These are phyloP conservation scores for Carex kokanica DNA, from an alignment of 176 grass and related monocot species.

Conservation along the genomic window DNA sequence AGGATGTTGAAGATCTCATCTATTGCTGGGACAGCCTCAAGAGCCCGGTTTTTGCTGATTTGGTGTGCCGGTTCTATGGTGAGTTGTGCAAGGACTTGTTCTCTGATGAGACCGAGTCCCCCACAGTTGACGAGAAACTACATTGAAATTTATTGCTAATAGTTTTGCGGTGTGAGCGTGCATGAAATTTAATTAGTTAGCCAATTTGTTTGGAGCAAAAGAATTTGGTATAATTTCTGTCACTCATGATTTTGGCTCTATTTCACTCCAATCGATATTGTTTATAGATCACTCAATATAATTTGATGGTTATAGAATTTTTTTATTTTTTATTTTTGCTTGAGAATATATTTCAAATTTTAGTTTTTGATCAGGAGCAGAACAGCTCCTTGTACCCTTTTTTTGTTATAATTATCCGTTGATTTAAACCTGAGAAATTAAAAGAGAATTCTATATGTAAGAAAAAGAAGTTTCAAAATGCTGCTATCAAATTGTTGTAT, in stretches of 20 bases:
- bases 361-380: not conserved
- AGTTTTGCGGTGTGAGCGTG: not conserved
- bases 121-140: not conserved
- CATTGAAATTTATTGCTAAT: not conserved
- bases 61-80: slow-evolving; percentile 36
- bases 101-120: not conserved
- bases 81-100: slow-evolving; percentile 51
- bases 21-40: slow-evolving; percentile 30
- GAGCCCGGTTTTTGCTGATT: slow-evolving; percentile 30
- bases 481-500: not conserved
- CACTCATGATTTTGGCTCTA: not conserved
- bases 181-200: not conserved
- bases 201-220: not conserved
- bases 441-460: not conserved
- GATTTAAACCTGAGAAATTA: not conserved
- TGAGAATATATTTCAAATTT: not conserved
- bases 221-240: not conserved
- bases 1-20: slow-evolving; percentile 43
- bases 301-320: not conserved
- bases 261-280: not conserved
- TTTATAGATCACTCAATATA: not conserved
- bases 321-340: not conserved
- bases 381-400: not conserved
- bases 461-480: not conserved
- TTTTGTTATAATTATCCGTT: not conserved